A percentile compares a stretch with the other conserved stretches of the same genome.
phyloP scores from a whole-genome alignment of 2,329 filamentous ascomycete species.

The Xylariales sp. region DNA sequence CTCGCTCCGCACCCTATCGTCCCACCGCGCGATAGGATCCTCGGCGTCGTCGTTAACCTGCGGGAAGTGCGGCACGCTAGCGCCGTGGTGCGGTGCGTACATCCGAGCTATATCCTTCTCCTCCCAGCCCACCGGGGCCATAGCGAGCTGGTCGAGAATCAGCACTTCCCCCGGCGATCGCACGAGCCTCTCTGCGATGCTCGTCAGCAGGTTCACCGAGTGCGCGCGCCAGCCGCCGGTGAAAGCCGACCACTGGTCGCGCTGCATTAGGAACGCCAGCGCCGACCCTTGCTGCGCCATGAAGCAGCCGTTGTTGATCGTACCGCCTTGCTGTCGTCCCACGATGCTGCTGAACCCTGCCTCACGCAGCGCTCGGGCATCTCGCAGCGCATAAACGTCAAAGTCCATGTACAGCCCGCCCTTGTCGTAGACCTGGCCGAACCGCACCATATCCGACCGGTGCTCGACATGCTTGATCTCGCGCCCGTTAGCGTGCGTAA shows the following conservation, averaged over 20 bases:
- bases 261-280: constrained; percentile 12
- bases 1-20: neutral
- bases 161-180: constrained; percentile 11
- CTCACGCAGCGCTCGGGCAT: constrained; percentile 13
- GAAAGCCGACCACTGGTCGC: constrained; percentile 15
- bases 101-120: constrained; percentile 5
- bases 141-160: constrained; percentile 17
- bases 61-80: constrained; percentile 7
- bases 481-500: constrained; percentile 9
- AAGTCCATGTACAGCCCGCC: constrained; percentile 25
- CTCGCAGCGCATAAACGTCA: constrained; percentile 20
- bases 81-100: constrained; percentile 8
- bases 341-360: constrained; percentile 20
- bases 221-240: constrained; percentile 17
- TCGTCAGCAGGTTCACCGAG: neutral
- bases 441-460: constrained; percentile 22
- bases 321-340: constrained; percentile 13
- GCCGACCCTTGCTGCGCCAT: constrained; percentile 11
- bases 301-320: constrained; percentile 4
- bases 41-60: neutral
- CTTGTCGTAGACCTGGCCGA: constrained; percentile 14
- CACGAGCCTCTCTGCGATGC: neutral
- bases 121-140: constrained; percentile 19
- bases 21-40: constrained; percentile 1
- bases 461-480: constrained; percentile 17